Evolutionary conservation across 2,329 filamentous ascomycete genomes (phyloP), one percentile per base, ranked within the genome.

Genomic region (Fusarium setosum): DNA sequence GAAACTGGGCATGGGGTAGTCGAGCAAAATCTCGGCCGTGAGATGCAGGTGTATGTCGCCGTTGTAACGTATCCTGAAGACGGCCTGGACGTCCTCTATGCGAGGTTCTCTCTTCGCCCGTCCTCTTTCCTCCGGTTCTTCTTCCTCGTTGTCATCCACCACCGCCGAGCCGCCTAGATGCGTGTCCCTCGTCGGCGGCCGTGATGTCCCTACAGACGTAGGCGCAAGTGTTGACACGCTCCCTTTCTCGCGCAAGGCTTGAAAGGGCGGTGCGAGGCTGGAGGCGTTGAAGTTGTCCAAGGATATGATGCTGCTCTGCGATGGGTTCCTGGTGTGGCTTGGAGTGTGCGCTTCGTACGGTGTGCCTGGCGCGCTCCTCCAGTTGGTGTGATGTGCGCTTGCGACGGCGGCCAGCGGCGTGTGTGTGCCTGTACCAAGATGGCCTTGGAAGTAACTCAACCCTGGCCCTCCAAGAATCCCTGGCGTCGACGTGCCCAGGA

Each of bases 1-100:
- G 73, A 99, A 99, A 81, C 93, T 97, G 37, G 94, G 94, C 93
- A 98, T 98, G 1, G 96, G 96, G 76, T 99, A 99, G 79, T 99
- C 96, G 31, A 99, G 89, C 29, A 98, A 83, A 38, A 99, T 97
- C 79, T 98, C 94, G 1, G 96, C 94, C 21, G 96, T 98, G 48
- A 99, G 84, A 62, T 94, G 93, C 57, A 99, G 86, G 68, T 90
- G 90, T 59, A 99, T 86, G 73, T 97, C 92, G 29, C 96, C 96
- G 3, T 90, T 88, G 78, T 99, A 99, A 56, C 89, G 90, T 61
- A 97, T 94, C 67, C 94, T 91, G 73, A 96, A 95, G 6, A 98
- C 92, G 47, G 97, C 92, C 77, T 99, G 96, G 52, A 97, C 85
- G 74, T 99, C 96, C 66, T 97, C 93, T 4, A 92, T 86, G 23